phyloP scores from a whole-genome alignment of 140 eudicot genomes.

The Oenanthe javanica region DNA sequence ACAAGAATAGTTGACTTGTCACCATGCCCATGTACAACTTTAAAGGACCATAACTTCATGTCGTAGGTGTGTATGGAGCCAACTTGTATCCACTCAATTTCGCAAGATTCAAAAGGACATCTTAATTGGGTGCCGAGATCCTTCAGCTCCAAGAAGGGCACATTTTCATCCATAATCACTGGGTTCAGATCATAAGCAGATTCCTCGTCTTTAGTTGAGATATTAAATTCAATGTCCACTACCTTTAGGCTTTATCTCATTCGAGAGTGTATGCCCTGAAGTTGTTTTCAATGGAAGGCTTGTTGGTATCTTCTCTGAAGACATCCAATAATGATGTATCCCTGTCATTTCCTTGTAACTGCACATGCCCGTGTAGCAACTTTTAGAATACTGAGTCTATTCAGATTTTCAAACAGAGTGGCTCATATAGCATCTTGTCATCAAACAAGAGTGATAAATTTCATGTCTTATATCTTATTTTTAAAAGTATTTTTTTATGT shows the following conservation, averaged over 20 bases:
- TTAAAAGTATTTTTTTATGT: background rate
- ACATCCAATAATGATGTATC: too few species aligned
- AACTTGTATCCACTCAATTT: too few species aligned
- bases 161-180: background rate
- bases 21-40: too few species aligned
- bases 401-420: background rate
- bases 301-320: conserved; percentile 5
- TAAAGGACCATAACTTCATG: too few species aligned
- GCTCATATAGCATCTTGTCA: background rate
- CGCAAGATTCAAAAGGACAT: too few species aligned
- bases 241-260: conserved; percentile 5
- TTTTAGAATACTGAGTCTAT: background rate
- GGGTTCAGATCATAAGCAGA: background rate
- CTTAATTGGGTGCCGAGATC: too few species aligned
- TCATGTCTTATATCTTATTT: background rate
- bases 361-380: background rate
- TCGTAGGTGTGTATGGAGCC: too few species aligned
- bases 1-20: too few species aligned
- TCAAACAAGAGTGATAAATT: background rate
- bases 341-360: too few species aligned
- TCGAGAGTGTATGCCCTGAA: background rate
- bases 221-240: conserved; percentile 2
- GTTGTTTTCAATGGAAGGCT: conserved; percentile 7
- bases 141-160: too few species aligned
- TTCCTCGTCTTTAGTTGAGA: background rate